A percentile compares a stretch with the other conserved stretches of the same genome.
phyloP scores from a whole-genome alignment of 1,139 yeast genomes.

The Casaregolazyma suthepensis region DNA sequence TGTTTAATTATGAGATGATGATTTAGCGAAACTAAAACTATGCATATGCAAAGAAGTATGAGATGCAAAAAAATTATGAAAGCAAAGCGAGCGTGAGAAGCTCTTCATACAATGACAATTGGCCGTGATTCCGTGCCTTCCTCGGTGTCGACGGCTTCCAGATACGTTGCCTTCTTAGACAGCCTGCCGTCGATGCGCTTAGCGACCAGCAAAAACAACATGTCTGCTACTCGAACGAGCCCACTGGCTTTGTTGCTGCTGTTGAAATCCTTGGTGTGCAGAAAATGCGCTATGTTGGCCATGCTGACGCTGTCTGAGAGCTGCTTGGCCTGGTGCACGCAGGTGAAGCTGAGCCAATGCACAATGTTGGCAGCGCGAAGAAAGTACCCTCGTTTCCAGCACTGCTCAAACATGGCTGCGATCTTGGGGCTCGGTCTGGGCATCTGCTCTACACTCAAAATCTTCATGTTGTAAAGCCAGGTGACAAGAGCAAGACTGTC shows the following conservation, averaged over 20 bases:
- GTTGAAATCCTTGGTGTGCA: neutral
- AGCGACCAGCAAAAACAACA: neutral
- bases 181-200: neutral
- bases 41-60: neutral
- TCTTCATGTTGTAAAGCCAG: neutral
- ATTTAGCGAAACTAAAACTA: neutral
- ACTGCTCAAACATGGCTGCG: neutral
- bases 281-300: neutral
- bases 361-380: neutral
- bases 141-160: neutral
- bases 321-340: neutral
- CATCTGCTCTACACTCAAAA: neutral
- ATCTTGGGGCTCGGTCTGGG: neutral
- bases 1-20: neutral
- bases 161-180: neutral
- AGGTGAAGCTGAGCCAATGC: neutral
- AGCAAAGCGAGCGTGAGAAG: neutral
- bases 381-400: neutral
- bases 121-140: neutral
- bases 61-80: neutral
- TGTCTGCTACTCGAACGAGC: neutral
- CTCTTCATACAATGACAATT: neutral
- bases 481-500: neutral
- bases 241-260: neutral
- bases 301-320: neutral